Evolutionary conservation across 2,329 filamentous ascomycete species (phyloP), one percentile per base, ranked within the genome.

Genomic region (Phaeosphaeriaceae sp.): DNA sequence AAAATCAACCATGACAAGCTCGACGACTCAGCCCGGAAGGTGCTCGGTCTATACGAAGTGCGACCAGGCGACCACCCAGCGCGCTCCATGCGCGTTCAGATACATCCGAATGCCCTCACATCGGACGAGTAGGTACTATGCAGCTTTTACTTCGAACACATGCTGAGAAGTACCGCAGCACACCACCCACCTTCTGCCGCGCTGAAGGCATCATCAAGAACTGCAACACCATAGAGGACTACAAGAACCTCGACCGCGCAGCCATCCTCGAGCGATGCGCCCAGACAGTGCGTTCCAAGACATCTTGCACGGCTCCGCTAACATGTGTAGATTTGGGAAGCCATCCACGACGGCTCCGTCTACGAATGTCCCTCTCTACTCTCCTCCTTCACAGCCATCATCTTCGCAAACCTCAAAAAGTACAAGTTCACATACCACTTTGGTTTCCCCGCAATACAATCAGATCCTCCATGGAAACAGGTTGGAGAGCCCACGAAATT

Each of bases 361-460:
- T 98, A 96, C 79, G 95, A 93, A 10, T 91, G 94, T 51, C 95
- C 95, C 2, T 97, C 94, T 4, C 85, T 98, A 1, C 87, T 99
- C 19, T 89, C 92, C 4, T 95, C 92, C 7, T 98, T 97, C 76
- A 86, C 91, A 24, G 88, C 96, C 57, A 87, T 98, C 47, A 97
- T 92, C 17, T 99, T 92, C 76, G 94, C 95, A 61, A 94, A 99
- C 74, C 85, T 99, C 33, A 99, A 99, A 78, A 97, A 96, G 74
- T 98, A 98, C 81, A 92, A 89, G 62, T 97, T 98, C 75, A 92
- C 90, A n/a, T 98, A 98, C 79, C 96, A 96, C 88, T 98, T 98
- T 78, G 94, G 91, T 5, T 99, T 96, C 72, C 95, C 95, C 1
- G 93, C 94, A 17, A 84, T 99, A 46, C 93, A 96, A 75, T 96